Conservation (phyloP, 2,329 filamentous ascomycete genomes). For the Fusarium mexicanum region DNA sequence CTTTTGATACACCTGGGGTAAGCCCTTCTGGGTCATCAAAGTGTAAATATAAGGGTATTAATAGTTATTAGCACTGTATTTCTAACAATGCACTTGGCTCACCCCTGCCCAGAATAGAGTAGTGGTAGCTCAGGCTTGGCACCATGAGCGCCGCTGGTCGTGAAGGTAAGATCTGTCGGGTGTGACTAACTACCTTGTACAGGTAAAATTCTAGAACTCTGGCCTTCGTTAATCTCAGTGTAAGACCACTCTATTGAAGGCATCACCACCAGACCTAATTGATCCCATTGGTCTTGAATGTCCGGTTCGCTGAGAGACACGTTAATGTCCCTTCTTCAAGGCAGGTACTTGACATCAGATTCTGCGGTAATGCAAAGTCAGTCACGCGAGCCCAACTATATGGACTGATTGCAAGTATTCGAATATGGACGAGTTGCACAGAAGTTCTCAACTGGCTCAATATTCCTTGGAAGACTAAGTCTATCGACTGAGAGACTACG, state of each 20-base stretch:
- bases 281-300: background rate
- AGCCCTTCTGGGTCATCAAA: slow-evolving; percentile 69
- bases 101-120: background rate
- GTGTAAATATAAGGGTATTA: background rate
- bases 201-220: slow-evolving; percentile 15
- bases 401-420: background rate
- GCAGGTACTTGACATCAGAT: background rate
- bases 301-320: background rate
- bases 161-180: background rate
- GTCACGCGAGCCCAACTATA: background rate
- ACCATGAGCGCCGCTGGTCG: background rate
- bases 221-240: background rate
- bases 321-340: background rate
- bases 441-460: background rate
- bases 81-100: background rate
- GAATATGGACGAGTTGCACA: slow-evolving; percentile 17
- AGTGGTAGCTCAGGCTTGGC: background rate
- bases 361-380: background rate
- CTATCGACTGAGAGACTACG: background rate
- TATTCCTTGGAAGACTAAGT: background rate
- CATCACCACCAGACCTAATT: slow-evolving; percentile 5
- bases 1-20: slow-evolving; percentile 81
- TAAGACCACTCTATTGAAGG: slow-evolving; percentile 27
- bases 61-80: background rate
- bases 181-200: background rate